Base-by-base conservation (phyloP, 495 filamentous ascomycete genomes). In the Lichina pygmaea region DNA sequence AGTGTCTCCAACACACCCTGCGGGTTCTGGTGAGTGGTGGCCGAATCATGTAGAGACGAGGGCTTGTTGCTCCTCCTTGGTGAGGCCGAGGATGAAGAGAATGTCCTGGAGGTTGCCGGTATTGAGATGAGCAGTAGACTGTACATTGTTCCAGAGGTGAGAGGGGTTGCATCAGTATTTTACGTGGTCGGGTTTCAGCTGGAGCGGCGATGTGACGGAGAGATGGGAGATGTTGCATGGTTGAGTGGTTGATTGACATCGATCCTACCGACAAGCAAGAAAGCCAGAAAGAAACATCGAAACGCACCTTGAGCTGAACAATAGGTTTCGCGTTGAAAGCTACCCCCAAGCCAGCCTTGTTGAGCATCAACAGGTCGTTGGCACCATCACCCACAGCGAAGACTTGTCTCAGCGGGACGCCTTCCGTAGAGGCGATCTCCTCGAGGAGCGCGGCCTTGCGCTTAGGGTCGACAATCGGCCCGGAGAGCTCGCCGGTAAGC, bases 301-400 rank as follows among this genome's bases (percentile, higher is more conserved):
- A 24, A 41, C 38, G 24, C 41, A 46, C 44, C 54, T 81, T 75
- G 55, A 77, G 68, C 63, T 97, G 89, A 46, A 97, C 89, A 51
- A 71, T 73, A 44, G 77, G 78, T 65, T 97, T 97, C 24, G 89
- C 89, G 58, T 85, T 81, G 71, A 84, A 93, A 11, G 89, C 89
- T 37, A 95, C 75, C 6, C 89, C 89, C 46, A 94, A 59, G 6
- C 86, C 89, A 13, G 89, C 86, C 43, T 73, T 73, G 31, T 70
- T 66, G 61, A 97, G 81, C 89, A 97, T 97, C 39, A 78, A 66
- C 36, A 97, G 63, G 54, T 97, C 89, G 53, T 97, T 97, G 37
- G 89, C 86, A 24, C 89, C 89, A 54, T 97, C 89, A 10, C 89
- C 89, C 0, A 94, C 77, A 8, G 82, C 80, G 31, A 94, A 61